Percentiles rank a stretch among this genome's conserved stretches.
These are phyloP conservation scores for Nannizziopsis barbatae DNA, from an alignment of 2,329 filamentous ascomycete species.

Conservation along the genomic window DNA sequence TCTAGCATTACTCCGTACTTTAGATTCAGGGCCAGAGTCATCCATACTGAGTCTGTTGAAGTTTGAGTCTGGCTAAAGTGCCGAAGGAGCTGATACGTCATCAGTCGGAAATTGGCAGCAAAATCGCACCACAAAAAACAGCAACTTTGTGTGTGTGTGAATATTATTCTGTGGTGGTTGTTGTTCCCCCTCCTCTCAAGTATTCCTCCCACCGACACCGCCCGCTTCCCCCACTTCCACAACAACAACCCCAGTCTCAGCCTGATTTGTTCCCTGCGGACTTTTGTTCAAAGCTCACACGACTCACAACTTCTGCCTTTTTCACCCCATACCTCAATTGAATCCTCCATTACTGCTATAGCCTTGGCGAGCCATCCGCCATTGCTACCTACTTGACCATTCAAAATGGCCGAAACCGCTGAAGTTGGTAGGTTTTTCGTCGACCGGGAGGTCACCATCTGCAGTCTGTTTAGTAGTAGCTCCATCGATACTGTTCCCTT, in stretches of 20 bases:
- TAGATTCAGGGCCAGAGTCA: too few species aligned
- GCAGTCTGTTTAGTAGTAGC: background rate
- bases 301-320: background rate
- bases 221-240: background rate
- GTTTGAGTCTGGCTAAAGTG: too few species aligned
- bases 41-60: too few species aligned
- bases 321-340: slow-evolving; percentile 1
- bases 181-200: background rate
- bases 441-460: background rate
- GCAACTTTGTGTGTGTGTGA: background rate
- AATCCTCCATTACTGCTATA: background rate
- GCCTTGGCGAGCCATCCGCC: slow-evolving; percentile 7
- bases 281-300: slow-evolving; percentile 6
- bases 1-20: too few species aligned
- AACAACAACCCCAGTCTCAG: background rate
- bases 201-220: background rate
- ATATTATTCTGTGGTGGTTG: too few species aligned
- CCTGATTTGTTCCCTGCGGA: background rate
- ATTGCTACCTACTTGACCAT: background rate
- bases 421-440: slow-evolving; percentile 16
- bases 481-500: background rate
- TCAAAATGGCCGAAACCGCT: slow-evolving; percentile 16
- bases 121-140: background rate
- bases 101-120: background rate
- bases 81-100: background rate